phyloP scores from a whole-genome alignment of 768 basidiomycete species.

The Leucogyrophana mollusca region DNA sequence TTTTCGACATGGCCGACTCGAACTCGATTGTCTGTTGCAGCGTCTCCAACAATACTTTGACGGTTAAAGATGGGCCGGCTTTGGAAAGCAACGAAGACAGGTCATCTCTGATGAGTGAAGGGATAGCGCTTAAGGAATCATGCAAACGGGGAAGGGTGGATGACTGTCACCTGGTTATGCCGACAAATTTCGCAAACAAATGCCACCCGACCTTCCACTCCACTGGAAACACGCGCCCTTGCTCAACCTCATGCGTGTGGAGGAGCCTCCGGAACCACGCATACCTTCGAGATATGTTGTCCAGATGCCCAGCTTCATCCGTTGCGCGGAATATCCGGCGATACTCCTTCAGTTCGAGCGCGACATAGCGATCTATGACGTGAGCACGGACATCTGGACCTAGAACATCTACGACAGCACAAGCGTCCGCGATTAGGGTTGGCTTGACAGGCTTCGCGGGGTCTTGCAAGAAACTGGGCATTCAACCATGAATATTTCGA shows the following conservation, averaged over 20 bases:
- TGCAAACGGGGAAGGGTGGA: too few relatives aligned
- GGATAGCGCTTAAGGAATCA: too few relatives aligned
- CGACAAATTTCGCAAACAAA: constrained; percentile 82
- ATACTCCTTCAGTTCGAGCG: constrained; percentile 92
- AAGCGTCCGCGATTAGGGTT: constrained; percentile 73
- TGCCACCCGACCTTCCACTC: constrained; percentile 87
- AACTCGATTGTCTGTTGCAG: constrained; percentile 88
- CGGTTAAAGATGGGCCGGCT: constrained; percentile 66
- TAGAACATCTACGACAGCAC: constrained; percentile 85
- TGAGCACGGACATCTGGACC: constrained; percentile 80
- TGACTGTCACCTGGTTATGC: constrained; percentile 72
- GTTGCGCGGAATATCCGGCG: constrained; percentile 90
- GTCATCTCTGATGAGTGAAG: constrained; percentile 77
- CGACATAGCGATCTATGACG: constrained; percentile 85
- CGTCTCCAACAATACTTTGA: constrained; percentile 80
- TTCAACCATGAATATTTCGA: neutral
- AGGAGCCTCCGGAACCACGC: constrained; percentile 92
- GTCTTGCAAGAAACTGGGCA: constrained; percentile 77
- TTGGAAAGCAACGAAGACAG: constrained; percentile 79
- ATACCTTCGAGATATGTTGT: constrained; percentile 90
- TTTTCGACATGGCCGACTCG: constrained; percentile 75
- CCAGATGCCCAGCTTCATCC: constrained; percentile 95
- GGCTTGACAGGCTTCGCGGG: constrained; percentile 64
- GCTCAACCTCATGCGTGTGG: constrained; percentile 84
- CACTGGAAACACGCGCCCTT: constrained; percentile 77